A percentile compares a stretch with the other conserved stretches of the same genome.
Conservation (phyloP, 352 stramenopile species). For the Globisporangium acanthophoron region DNA sequence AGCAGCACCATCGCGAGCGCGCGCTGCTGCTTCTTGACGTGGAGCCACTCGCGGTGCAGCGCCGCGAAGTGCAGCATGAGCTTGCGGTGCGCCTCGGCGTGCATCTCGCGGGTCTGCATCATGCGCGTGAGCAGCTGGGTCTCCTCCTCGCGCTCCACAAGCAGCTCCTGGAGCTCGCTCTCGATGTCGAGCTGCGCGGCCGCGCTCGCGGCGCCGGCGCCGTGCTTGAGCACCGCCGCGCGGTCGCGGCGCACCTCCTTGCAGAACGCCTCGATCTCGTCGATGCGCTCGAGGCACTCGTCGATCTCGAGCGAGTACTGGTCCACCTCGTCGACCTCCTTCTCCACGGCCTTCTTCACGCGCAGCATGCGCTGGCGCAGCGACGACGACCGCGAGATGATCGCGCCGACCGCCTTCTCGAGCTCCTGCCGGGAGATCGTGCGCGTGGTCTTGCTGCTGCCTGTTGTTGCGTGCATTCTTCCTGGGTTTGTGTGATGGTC, state of each 20-base stretch:
- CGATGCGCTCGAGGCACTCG: conserved; percentile 16
- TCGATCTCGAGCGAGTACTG: conserved; percentile 17
- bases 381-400: conserved; percentile 18
- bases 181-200: conserved; percentile 12
- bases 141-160: conserved; percentile 14
- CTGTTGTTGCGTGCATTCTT: conserved; percentile 3
- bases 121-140: conserved; percentile 18
- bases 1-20: conserved; percentile 17
- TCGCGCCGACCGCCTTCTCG: conserved; percentile 14
- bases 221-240: conserved; percentile 12
- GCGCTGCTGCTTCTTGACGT: conserved; percentile 19
- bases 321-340: conserved; percentile 16
- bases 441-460: conserved; percentile 7
- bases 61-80: conserved; percentile 18
- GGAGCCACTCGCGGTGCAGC: conserved; percentile 15
- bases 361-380: conserved; percentile 17
- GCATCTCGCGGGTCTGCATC: conserved; percentile 18
- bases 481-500: neutral
- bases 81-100: conserved; percentile 18
- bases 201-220: neutral
- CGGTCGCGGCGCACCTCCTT: conserved; percentile 12
- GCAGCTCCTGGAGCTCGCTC: conserved; percentile 16
- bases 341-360: conserved; percentile 18
- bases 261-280: conserved; percentile 16
- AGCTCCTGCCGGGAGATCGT: conserved; percentile 17